Conservation (phyloP, 208 protist genomes). For the Crithidia thermophila region DNA sequence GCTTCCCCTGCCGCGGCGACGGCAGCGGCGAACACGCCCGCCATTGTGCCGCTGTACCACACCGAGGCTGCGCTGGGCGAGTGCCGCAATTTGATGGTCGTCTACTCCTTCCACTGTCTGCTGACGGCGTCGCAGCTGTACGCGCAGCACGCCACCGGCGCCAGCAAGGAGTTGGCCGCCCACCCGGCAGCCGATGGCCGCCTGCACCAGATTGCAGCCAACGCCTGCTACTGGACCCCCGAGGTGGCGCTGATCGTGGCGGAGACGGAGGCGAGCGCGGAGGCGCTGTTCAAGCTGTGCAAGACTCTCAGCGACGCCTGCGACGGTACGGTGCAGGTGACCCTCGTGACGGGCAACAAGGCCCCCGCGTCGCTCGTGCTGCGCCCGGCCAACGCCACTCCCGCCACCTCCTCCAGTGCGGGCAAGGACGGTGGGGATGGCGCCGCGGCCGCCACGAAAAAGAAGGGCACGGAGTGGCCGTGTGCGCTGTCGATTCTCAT, state of each 20-base stretch:
- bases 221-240: slow-evolving; percentile 26
- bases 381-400: neutral
- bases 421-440: neutral
- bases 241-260: slow-evolving; percentile 45
- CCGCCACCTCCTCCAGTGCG: neutral
- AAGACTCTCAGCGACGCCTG: slow-evolving; percentile 14
- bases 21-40: neutral
- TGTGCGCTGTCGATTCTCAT: slow-evolving; percentile 29
- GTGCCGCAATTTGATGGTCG: slow-evolving; percentile 42
- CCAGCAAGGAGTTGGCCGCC: neutral
- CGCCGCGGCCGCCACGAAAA: neutral
- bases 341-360: slow-evolving; percentile 1
- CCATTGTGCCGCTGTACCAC: slow-evolving; percentile 33
- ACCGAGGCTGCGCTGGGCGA: slow-evolving; percentile 37
- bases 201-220: slow-evolving; percentile 10
- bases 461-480: slow-evolving; percentile 15
- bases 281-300: slow-evolving; percentile 26
- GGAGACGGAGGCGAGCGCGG: slow-evolving; percentile 32
- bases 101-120: slow-evolving; percentile 64
- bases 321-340: slow-evolving; percentile 1
- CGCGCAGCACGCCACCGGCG: neutral
- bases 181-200: slow-evolving; percentile 17
- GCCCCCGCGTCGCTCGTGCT: slow-evolving; percentile 21
- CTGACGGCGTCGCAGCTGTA: slow-evolving; percentile 23
- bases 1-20: neutral